Conservation (phyloP, 305 asterid genomes). For the Withania somnifera region DNA sequence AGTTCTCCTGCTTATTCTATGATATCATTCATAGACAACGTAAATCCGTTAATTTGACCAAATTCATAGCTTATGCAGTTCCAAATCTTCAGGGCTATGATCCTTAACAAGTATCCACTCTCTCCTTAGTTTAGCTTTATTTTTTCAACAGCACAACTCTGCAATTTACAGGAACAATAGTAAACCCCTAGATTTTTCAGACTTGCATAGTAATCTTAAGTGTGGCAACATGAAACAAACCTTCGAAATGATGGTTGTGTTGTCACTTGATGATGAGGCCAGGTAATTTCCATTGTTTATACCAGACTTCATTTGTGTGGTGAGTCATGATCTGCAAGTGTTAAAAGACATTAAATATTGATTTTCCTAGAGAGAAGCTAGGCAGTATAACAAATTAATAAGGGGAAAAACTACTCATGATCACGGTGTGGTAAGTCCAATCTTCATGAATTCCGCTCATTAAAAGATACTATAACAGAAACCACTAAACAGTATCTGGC, state of each 20-base stretch:
- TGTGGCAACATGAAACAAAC: slow-evolving; percentile 24
- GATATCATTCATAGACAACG: background rate
- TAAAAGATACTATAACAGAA: background rate
- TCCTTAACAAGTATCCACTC: background rate
- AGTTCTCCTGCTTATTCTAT: background rate
- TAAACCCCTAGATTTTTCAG: background rate
- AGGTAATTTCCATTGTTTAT: slow-evolving; percentile 61
- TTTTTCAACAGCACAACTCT: background rate
- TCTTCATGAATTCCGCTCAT: background rate
- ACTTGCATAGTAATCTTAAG: background rate
- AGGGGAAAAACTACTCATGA: background rate
- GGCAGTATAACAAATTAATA: background rate
- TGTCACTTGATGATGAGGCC: slow-evolving; percentile 90
- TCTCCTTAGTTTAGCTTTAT: background rate
- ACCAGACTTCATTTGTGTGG: slow-evolving; percentile 90
- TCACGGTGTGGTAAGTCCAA: background rate
- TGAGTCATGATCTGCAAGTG: slow-evolving; percentile 55
- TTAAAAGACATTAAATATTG: slow-evolving; percentile 4
- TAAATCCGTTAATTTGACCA: background rate
- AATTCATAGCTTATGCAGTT: background rate
- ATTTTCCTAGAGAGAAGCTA: background rate
- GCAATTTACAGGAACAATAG: background rate
- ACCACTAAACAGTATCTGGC: background rate
- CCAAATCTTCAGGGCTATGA: background rate
- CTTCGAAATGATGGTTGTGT: slow-evolving; percentile 91